phyloP scores from a whole-genome alignment of 1,284 basidiomycete species.

The Sutorius eximius region DNA sequence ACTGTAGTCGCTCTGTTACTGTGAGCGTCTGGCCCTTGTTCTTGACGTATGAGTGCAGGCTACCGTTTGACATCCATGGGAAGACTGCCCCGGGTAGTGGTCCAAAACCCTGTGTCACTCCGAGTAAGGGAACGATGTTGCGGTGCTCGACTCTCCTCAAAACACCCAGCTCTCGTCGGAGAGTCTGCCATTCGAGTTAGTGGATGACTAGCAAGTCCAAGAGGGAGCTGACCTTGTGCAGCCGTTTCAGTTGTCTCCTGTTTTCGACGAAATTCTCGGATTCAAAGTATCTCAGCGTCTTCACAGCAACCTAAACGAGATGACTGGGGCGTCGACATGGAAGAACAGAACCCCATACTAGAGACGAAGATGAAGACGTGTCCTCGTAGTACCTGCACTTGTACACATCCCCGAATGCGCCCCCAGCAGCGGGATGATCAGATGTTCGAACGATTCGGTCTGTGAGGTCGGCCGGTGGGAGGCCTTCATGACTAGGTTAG shows the following conservation, averaged over 20 bases:
- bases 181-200: not conserved
- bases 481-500: too few species aligned
- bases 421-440: not conserved
- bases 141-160: conserved; percentile 5
- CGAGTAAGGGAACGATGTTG: conserved; percentile 6
- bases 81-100: not conserved
- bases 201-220: too few species aligned
- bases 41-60: not conserved
- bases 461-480: not conserved
- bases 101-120: conserved; percentile 3
- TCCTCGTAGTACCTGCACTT: not conserved
- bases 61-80: conserved; percentile 3
- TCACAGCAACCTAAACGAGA: conserved; percentile 6
- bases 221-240: not conserved
- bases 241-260: not conserved
- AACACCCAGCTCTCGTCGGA: conserved; percentile 5
- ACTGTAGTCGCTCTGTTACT: not conserved
- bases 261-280: not conserved
- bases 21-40: not conserved
- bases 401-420: not conserved
- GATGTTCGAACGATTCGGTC: not conserved
- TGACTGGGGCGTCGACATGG: not conserved
- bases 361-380: not conserved
- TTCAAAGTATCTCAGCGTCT: conserved; percentile 3
- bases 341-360: not conserved